Evolutionary conservation across 2,329 filamentous ascomycete species (phyloP).

Genomic region (Gremmenia infestans): DNA sequence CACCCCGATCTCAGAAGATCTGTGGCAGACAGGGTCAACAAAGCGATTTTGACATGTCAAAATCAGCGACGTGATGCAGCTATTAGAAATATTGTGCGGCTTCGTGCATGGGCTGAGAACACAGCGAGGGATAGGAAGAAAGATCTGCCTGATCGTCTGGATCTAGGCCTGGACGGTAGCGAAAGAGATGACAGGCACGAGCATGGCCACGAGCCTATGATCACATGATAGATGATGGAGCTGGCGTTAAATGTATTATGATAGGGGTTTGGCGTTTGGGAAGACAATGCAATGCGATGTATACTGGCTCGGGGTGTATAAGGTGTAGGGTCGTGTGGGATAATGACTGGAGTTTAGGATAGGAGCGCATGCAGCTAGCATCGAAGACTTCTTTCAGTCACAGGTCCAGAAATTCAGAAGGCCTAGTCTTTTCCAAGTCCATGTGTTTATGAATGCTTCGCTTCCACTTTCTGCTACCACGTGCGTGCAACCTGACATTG

Average conservation of each 20-base stretch:
- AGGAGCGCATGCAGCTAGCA: background rate
- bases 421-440: background rate
- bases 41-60: slow-evolving; percentile 73
- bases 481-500: too few species aligned
- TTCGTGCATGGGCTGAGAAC: slow-evolving; percentile 78
- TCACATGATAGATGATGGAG: slow-evolving; percentile 20
- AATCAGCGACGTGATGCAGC: slow-evolving; percentile 72
- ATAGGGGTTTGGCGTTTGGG: background rate
- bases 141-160: slow-evolving; percentile 28
- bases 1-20: slow-evolving; percentile 73
- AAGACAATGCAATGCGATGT: background rate
- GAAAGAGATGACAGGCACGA: slow-evolving; percentile 15
- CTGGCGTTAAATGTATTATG: background rate
- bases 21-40: slow-evolving; percentile 86
- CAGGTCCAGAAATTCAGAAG: background rate
- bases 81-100: slow-evolving; percentile 73
- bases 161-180: slow-evolving; percentile 28
- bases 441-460: background rate
- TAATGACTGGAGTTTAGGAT: background rate
- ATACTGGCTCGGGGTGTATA: background rate
- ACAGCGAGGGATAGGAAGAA: slow-evolving; percentile 31
- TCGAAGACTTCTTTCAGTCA: background rate
- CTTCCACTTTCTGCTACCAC: background rate
- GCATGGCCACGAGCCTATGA: slow-evolving; percentile 28
- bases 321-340: background rate